phyloP scores from a whole-genome alignment of 208 protist genomes.

The Acanthamoeba culbertsoni region DNA sequence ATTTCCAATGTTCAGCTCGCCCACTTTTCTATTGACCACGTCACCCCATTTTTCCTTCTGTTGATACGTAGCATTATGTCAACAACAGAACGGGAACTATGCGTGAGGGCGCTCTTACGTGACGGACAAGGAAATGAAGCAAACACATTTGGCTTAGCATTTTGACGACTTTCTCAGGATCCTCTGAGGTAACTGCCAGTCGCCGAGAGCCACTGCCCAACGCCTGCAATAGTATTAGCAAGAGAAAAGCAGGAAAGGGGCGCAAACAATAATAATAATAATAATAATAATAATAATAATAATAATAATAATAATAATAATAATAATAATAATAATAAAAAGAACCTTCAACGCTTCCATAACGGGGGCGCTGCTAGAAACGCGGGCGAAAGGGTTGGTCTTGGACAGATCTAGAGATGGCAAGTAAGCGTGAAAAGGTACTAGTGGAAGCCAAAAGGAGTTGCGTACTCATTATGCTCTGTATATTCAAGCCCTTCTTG shows the following conservation, averaged over 20 bases:
- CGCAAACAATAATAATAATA: not conserved
- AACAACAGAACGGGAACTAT: not conserved
- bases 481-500: not conserved
- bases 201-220: not conserved
- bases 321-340: too few species aligned
- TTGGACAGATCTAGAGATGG: not conserved
- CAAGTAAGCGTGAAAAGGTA: not conserved
- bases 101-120: not conserved
- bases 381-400: not conserved
- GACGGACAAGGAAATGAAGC: not conserved
- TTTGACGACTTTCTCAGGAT: not conserved
- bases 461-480: conserved; percentile 21
- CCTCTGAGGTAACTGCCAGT: not conserved
- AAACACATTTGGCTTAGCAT: conserved; percentile 21
- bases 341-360: not conserved
- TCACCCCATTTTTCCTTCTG: not conserved
- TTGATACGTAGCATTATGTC: too few species aligned
- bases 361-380: not conserved
- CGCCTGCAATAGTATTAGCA: not conserved
- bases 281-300: too few species aligned
- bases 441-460: not conserved
- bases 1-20: not conserved
- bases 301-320: too few species aligned
- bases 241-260: not conserved
- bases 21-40: not conserved